These are phyloP conservation scores for Penicillium concentricum DNA, from an alignment of 2,329 filamentous ascomycete species.

Conservation along the genomic window DNA sequence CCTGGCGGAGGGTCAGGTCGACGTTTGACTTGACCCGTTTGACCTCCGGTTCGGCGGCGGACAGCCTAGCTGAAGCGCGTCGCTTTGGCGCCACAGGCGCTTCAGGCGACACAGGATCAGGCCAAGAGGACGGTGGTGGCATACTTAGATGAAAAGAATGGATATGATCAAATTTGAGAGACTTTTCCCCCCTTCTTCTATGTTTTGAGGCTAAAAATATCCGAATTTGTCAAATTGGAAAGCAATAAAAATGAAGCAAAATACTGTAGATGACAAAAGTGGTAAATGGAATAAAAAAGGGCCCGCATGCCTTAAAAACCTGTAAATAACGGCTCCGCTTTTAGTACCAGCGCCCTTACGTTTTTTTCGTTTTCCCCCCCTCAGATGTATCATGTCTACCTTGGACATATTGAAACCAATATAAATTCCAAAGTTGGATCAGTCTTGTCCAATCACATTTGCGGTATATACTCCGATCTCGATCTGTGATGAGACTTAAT, in stretches of 20 bases:
- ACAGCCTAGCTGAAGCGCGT: conserved; percentile 35
- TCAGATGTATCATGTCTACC: neutral
- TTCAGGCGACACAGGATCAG: conserved; percentile 33
- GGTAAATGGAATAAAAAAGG: neutral
- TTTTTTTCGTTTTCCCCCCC: neutral
- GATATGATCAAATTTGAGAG: neutral
- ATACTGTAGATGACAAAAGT: neutral
- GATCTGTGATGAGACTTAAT: neutral
- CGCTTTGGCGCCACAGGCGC: conserved; percentile 35
- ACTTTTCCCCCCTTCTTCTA: neutral
- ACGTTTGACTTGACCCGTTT: conserved; percentile 35
- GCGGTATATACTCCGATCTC: neutral
- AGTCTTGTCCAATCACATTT: neutral
- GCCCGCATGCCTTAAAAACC: conserved; percentile 9
- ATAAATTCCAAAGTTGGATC: neutral
- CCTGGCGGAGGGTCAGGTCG: conserved; percentile 13
- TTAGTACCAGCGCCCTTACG: neutral
- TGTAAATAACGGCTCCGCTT: conserved; percentile 7
- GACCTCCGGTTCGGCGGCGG: conserved; percentile 26
- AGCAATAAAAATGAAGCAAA: neutral
- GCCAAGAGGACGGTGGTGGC: conserved; percentile 40
- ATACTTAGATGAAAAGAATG: conserved; percentile 21
- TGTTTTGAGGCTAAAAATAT: neutral
- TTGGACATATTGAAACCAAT: no score
- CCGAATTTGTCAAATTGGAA: neutral